phyloP scores from a whole-genome alignment of 352 stramenopile species.

The Globisporangium perplexum region DNA sequence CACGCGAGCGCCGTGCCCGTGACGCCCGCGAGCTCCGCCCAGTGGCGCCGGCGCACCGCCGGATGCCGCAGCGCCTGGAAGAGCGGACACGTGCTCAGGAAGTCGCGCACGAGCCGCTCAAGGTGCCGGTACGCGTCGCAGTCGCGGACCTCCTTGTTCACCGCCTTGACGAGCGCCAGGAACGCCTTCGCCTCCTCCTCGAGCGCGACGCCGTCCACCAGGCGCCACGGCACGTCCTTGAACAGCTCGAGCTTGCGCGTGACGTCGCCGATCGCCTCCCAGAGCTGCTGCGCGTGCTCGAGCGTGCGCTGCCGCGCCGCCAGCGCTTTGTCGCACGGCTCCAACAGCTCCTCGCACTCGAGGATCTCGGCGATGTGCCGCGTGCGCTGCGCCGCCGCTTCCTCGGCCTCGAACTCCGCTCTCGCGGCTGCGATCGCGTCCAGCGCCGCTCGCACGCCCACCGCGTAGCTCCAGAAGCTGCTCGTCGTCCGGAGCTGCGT shows the following conservation, averaged over 20 bases:
- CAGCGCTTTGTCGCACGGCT: conserved; percentile 69
- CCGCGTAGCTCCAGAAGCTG: conserved; percentile 54
- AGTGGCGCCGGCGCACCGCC: conserved; percentile 70
- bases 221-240: conserved; percentile 88
- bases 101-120: conserved; percentile 67
- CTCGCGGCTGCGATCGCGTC: conserved; percentile 40
- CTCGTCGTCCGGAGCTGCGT: conserved; percentile 40
- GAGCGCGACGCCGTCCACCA: conserved; percentile 88
- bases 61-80: conserved; percentile 76
- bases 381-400: conserved; percentile 41
- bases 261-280: conserved; percentile 82
- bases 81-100: conserved; percentile 68
- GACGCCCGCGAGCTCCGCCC: conserved; percentile 57
- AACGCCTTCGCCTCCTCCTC: conserved; percentile 92
- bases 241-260: conserved; percentile 86
- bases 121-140: conserved; percentile 90
- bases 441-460: conserved; percentile 36
- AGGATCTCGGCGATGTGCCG: conserved; percentile 90
- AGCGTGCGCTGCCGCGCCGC: conserved; percentile 71
- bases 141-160: conserved; percentile 85
- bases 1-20: conserved; percentile 55
- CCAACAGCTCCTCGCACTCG: conserved; percentile 88
- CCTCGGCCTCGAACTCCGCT: conserved; percentile 27
- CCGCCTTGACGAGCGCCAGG: conserved; percentile 84
- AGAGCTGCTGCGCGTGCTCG: conserved; percentile 74